These are phyloP conservation scores for Aegilops bicornis DNA, from an alignment of 176 grass and related monocot genomes.

Conservation along the genomic window DNA sequence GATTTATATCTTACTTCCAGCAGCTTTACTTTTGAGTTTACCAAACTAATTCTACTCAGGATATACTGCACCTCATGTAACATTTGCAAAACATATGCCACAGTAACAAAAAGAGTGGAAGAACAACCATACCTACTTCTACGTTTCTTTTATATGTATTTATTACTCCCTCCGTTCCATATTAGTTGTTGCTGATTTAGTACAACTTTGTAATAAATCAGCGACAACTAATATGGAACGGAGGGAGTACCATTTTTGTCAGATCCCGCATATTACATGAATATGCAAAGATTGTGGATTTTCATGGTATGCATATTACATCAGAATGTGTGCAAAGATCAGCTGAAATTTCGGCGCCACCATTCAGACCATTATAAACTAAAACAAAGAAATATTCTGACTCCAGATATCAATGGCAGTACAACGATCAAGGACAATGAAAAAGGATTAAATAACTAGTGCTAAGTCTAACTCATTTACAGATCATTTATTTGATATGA, in stretches of 20 bases:
- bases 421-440: conserved; percentile 1
- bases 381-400: conserved; percentile 15
- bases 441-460: neutral
- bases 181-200: too few species aligned
- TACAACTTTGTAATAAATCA: too few species aligned
- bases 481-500: conserved; percentile 23
- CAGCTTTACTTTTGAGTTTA: conserved; percentile 2
- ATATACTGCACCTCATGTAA: conserved; percentile 7
- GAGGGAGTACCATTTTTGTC: neutral
- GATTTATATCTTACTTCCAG: neutral
- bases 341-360: neutral
- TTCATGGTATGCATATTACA: neutral
- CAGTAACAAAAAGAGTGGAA: neutral
- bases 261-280: conserved; percentile 4
- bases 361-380: neutral
- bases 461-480: neutral
- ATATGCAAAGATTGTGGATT: neutral
- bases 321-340: neutral
- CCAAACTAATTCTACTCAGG: neutral
- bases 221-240: too few species aligned
- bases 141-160: conserved; percentile 1
- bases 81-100: conserved; percentile 17
- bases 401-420: neutral
- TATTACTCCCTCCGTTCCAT: neutral
- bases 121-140: neutral